Evolutionary conservation across 257 asterid genomes (phyloP).

Genomic region (Solanum etuberosum): DNA sequence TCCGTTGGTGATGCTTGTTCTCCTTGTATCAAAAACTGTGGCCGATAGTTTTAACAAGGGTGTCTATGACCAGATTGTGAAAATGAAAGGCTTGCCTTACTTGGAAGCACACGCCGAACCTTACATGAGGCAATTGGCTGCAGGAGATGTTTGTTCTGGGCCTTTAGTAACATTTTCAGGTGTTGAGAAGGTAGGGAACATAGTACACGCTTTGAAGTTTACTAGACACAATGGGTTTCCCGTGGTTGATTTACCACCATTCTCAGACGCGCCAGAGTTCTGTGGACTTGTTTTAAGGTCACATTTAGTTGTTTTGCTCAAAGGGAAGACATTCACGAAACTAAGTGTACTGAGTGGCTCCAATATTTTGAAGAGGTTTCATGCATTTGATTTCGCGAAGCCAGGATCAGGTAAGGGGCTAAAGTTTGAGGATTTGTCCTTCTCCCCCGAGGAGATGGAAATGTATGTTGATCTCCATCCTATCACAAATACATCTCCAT

Average conservation of each 20-base stretch:
- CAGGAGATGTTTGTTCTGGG: slow-evolving; percentile 87
- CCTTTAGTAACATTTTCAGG: slow-evolving; percentile 69
- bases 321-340: slow-evolving; percentile 49
- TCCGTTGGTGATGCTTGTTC: slow-evolving; percentile 86
- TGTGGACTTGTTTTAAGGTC: slow-evolving; percentile 84
- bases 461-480: slow-evolving; percentile 95
- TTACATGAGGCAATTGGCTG: slow-evolving; percentile 76
- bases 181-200: slow-evolving; percentile 70
- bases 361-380: slow-evolving; percentile 29
- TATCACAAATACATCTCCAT: slow-evolving; percentile 78
- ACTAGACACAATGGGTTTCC: slow-evolving; percentile 88
- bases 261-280: slow-evolving; percentile 64
- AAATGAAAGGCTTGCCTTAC: slow-evolving; percentile 90
- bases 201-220: slow-evolving; percentile 46
- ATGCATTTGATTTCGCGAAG: slow-evolving; percentile 80
- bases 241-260: slow-evolving; percentile 82
- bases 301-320: slow-evolving; percentile 71
- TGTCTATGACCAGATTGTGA: slow-evolving; percentile 85
- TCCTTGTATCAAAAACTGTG: slow-evolving; percentile 83
- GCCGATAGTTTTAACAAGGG: slow-evolving; percentile 81
- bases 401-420: slow-evolving; percentile 90
- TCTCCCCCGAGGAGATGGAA: slow-evolving; percentile 74
- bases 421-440: slow-evolving; percentile 61
- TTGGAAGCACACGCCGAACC: slow-evolving; percentile 95
- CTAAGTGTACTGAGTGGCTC: slow-evolving; percentile 34